Base-by-base conservation (phyloP, 257 asterid genomes). In the Solanum ossicruentum region DNA sequence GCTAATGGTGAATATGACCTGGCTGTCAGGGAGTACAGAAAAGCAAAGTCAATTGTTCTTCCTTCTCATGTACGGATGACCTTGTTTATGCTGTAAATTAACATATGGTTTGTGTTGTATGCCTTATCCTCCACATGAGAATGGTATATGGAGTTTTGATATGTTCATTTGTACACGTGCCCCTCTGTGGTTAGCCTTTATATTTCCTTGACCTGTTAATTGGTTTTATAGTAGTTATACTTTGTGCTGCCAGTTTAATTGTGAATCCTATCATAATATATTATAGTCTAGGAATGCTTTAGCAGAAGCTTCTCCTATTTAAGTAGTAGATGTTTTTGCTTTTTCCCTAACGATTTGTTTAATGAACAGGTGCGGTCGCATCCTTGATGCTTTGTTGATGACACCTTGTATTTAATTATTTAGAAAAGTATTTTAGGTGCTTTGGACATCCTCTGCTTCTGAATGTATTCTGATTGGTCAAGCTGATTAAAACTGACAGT, bases 21-120 rank as follows among this genome's bases (percentile, higher is more conserved):
- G 89, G 99, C 99, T 67, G 98, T 96, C 69, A 91, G 99, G 91
- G 99, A 96, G 91, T 96, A 95, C 93, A 92, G 98, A 84, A 96
- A 96, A 95, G 99, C 98, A 9, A 96, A 95, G 94, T 96, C 99
- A 20, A 96, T 96, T 80, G 98, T 94, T 86, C 97, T 96, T 87
- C 99, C 99, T 89, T 95, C 99, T 85, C 99, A 96, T 90, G 99
- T 96, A 94, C 77, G 91, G 78, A 75, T 78, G 65, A 28, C 28
- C 49, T 78, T 52, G 49, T 78, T 78, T 52, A 78, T 78, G 65
- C 65, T 78, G 13, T 78, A 54, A 78, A 9, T 78, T 78, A 26
- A 52, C 83, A 52, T 51, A 17, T 52, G 83, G 49, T 26, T 72
- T 78, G 17, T 52, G 65, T 78, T 78, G 83, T 26, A 52, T 78